Conservation (phyloP, 116 monocot species). For the Iris pallida region DNA sequence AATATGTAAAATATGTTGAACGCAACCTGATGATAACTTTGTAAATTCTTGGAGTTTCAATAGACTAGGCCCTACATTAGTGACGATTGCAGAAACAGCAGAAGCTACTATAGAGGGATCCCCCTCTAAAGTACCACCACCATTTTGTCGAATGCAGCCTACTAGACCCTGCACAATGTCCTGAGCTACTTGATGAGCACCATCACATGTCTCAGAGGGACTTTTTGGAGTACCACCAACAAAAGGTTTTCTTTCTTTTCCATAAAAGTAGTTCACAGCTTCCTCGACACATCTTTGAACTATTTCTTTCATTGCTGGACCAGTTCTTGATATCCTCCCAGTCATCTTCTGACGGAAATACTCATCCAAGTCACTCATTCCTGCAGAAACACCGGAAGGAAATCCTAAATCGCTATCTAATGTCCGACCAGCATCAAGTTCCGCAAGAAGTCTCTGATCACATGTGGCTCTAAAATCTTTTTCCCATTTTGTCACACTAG, state of each 20-base stretch:
- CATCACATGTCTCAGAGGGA: constrained; percentile 59
- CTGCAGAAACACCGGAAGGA: constrained; percentile 49
- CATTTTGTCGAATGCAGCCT: constrained; percentile 81
- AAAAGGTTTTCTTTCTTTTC: constrained; percentile 73
- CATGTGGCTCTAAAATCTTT: constrained; percentile 64
- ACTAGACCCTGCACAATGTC: constrained; percentile 62
- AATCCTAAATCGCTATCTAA: constrained; percentile 63
- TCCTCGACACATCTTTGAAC: constrained; percentile 85
- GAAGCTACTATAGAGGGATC: constrained; percentile 71
- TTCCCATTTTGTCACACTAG: constrained; percentile 77
- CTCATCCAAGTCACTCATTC: constrained; percentile 74
- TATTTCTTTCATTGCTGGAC: constrained; percentile 65
- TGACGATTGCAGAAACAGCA: constrained; percentile 84
- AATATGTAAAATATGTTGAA: constrained; percentile 55
- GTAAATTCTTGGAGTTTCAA: constrained; percentile 56
- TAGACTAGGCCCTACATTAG: constrained; percentile 62
- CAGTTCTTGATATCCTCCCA: constrained; percentile 61
- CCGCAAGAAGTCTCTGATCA: constrained; percentile 83
- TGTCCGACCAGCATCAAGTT: constrained; percentile 66
- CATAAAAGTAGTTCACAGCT: constrained; percentile 49
- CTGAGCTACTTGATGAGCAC: constrained; percentile 65
- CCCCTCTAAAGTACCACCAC: constrained; percentile 53
- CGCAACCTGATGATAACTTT: constrained; percentile 39
- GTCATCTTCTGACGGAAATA: constrained; percentile 74
- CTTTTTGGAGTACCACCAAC: constrained; percentile 29